Base-by-base conservation (phyloP, 2,329 filamentous ascomycete genomes). In the Chaetomium sp. region DNA sequence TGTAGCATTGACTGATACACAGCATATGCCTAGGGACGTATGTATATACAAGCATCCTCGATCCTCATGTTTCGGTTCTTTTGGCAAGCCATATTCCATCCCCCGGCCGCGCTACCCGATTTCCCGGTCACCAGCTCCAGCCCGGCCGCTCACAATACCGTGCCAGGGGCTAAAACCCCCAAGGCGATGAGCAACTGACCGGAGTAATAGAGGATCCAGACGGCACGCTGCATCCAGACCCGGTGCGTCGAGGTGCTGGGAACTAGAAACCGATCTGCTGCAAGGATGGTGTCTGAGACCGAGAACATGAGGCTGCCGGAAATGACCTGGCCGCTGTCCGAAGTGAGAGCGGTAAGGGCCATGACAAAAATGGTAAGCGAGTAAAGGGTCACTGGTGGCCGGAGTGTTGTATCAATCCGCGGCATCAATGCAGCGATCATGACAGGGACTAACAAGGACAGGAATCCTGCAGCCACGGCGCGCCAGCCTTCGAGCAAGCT, bases 151-250 rank as follows among this genome's bases (percentile, higher is more conserved):
- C 27, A 29, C 27, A 29, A 29, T 29, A 29, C 27, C 27, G 27
- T 29, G 6, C 27, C 27, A 35, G 33, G 10, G 9, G 10, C 33
- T 10, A 35, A 13, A 13, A 35, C 33, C 4, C 71, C 71, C 49
- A 72, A 23, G 0, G 70, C 68, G 58, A 78, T 77, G n/a, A 75
- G 65, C 3, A 74, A 47, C 66, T 78, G 77, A 1, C 75, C 77
- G 12, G 57, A 65, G 63, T 77, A 78, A 63, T 78, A 78, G 19
- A 78, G 64, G 0, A 70, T 50, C 77, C 77, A 78, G 25, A 78
- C 76, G 0, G 71, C 68, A 60, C 74, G 69, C 59, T 74, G 74
- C 74, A 78, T 75, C 71, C 70, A 74, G 2, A 55, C 56, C 1
- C 70, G 70, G 49, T 72, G 68, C 12, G 19, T 25, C n/a, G 74